Conservation (phyloP, 306 rosid genomes). For the Rosa chinensis region DNA sequence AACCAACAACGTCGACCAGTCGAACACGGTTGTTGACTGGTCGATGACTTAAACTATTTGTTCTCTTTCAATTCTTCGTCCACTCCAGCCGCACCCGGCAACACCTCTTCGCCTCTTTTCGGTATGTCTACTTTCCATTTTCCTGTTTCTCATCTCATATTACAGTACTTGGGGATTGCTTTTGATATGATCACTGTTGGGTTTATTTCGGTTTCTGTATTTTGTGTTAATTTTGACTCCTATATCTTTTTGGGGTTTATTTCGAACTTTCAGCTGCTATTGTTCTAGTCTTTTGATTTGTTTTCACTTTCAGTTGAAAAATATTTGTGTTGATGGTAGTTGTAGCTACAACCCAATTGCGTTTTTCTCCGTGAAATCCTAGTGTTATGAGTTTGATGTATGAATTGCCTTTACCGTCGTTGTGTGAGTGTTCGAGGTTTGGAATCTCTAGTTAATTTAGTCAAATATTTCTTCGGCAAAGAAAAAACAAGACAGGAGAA, state of each 20-base stretch:
- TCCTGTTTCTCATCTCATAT: not conserved
- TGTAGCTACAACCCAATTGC: not conserved
- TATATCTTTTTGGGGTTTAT: not conserved
- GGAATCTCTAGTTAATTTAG: not conserved
- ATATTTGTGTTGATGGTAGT: not conserved
- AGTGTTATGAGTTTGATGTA: not conserved
- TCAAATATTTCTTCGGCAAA: not conserved
- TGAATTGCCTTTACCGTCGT: not conserved
- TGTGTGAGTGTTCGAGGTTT: not conserved
- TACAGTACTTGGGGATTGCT: not conserved
- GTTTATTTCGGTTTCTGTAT: not conserved
- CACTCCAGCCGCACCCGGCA: not conserved
- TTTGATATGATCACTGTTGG: not conserved
- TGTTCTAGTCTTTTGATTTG: not conserved
- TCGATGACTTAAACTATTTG: not conserved
- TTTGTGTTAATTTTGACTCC: not conserved
- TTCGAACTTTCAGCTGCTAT: not conserved
- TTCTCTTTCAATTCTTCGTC: not conserved
- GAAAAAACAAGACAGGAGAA: not conserved
- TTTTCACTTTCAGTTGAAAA: not conserved
- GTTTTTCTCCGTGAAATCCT: not conserved
- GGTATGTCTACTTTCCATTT: not conserved
- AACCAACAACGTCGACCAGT: no score
- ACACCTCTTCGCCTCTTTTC: not conserved
- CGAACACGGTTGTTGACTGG: no score